Percentiles rank a stretch among this genome's conserved stretches.
Evolutionary conservation across 495 filamentous ascomycete genomes (phyloP).

Genomic region (Aspergillus taichungensis): DNA sequence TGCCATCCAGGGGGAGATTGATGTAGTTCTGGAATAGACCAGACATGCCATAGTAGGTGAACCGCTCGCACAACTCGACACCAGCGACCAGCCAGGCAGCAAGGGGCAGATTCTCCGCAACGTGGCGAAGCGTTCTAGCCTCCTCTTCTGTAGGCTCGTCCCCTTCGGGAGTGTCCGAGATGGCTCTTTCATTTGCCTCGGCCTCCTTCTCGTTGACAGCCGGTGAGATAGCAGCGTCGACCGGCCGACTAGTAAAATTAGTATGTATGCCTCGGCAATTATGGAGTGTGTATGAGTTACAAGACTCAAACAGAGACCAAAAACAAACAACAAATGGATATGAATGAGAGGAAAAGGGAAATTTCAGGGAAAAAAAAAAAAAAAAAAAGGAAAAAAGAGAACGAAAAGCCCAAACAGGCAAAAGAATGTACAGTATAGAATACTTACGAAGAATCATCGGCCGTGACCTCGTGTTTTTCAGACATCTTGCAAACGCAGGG

Average conservation of each 20-base stretch:
- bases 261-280: neutral
- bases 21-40: conserved; percentile 53
- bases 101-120: conserved; percentile 47
- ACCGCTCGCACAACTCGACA: conserved; percentile 59
- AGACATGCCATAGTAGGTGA: conserved; percentile 57
- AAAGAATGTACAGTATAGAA: too few species aligned
- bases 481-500: too few species aligned
- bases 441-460: too few species aligned
- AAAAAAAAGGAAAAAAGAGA: conserved; percentile 3
- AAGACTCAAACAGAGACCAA: neutral
- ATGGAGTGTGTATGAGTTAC: neutral
- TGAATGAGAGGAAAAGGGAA: neutral
- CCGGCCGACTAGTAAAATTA: neutral
- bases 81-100: conserved; percentile 52
- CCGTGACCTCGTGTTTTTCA: too few species aligned
- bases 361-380: conserved; percentile 1
- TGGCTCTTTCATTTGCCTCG: conserved; percentile 26
- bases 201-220: conserved; percentile 21
- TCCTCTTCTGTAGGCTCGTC: conserved; percentile 49
- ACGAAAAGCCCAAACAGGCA: too few species aligned
- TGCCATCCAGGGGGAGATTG: conserved; percentile 37
- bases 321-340: neutral
- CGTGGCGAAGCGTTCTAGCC: conserved; percentile 37
- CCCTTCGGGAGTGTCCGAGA: conserved; percentile 30
- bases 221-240: too few species aligned